Evolutionary conservation across 148 eudicot genomes (phyloP).

Genomic region (Amaranthus cruentus): DNA sequence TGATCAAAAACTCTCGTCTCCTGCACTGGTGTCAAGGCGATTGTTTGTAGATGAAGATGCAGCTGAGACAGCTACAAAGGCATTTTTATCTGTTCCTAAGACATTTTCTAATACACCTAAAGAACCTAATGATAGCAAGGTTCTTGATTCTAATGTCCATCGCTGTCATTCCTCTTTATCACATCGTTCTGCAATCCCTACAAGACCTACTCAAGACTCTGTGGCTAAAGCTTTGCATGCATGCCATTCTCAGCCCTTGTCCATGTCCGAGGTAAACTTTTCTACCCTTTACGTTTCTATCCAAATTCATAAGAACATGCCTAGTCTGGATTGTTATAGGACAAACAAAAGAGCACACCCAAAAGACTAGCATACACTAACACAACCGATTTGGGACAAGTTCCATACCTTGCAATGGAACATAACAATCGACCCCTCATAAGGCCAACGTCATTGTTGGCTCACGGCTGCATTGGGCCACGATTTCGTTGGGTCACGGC

Average conservation of each 20-base stretch:
- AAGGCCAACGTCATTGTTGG: too few relatives aligned
- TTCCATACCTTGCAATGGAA: too few relatives aligned
- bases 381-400: too few relatives aligned
- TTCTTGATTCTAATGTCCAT: constrained; percentile 51
- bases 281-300: neutral
- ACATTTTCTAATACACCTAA: constrained; percentile 29
- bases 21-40: constrained; percentile 45
- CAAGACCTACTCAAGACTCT: constrained; percentile 49
- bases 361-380: too few relatives aligned
- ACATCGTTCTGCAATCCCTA: constrained; percentile 40
- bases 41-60: constrained; percentile 48
- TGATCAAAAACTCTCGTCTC: constrained; percentile 40
- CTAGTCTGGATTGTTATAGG: too few relatives aligned
- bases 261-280: constrained; percentile 62
- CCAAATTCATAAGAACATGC: too few relatives aligned
- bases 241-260: constrained; percentile 91
- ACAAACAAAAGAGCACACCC: too few relatives aligned
- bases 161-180: constrained; percentile 81
- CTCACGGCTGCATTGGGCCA: too few relatives aligned
- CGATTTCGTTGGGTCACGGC: too few relatives aligned
- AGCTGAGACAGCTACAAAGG: constrained; percentile 32
- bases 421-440: too few relatives aligned
- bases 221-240: constrained; percentile 56
- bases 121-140: constrained; percentile 38
- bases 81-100: constrained; percentile 25